A percentile compares a stretch with the other conserved stretches of the same genome.
These are phyloP conservation scores for Mucor sp. DNA, from an alignment of 371 early-diverging fungal species.

Conservation along the genomic window DNA sequence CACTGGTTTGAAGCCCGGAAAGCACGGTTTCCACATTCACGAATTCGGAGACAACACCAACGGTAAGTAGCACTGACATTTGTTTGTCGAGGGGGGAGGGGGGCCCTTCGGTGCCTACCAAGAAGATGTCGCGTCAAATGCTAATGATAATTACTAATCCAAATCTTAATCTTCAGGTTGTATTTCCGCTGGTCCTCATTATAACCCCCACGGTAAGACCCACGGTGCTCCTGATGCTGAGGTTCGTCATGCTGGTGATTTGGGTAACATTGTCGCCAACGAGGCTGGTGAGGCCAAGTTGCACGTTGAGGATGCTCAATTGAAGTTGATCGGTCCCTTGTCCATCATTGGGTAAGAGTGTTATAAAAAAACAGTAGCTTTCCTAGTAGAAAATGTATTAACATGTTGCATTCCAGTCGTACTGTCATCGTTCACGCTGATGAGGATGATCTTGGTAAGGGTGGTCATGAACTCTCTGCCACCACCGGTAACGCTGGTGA, in stretches of 20 bases:
- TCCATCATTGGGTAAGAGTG: conserved; percentile 72
- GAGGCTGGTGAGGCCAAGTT: conserved; percentile 63
- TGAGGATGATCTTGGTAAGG: conserved; percentile 64
- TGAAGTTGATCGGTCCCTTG: conserved; percentile 79
- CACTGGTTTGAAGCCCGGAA: conserved; percentile 73
- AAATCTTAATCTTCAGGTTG: conserved; percentile 49
- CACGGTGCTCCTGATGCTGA: conserved; percentile 81
- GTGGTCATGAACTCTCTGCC: conserved; percentile 75
- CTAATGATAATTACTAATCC: not conserved
- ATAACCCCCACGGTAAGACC: conserved; percentile 77
- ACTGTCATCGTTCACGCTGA: conserved; percentile 77
- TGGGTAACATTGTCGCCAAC: conserved; percentile 78
- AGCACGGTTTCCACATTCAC: conserved; percentile 95
- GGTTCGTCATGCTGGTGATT: conserved; percentile 88
- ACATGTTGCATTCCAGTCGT: conserved; percentile 52
- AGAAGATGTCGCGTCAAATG: not conserved
- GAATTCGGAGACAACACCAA: conserved; percentile 84
- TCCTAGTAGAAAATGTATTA: not conserved
- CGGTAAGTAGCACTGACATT: conserved; percentile 50
- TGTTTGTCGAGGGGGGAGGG: no score
- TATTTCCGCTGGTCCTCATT: conserved; percentile 84
- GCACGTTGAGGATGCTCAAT: conserved; percentile 61
- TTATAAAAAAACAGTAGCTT: not conserved
- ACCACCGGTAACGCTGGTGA: conserved; percentile 85
- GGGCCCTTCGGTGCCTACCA: not conserved